These are phyloP conservation scores for Phytophthora kernoviae DNA, from an alignment of 352 stramenopile species.

Conservation along the genomic window DNA sequence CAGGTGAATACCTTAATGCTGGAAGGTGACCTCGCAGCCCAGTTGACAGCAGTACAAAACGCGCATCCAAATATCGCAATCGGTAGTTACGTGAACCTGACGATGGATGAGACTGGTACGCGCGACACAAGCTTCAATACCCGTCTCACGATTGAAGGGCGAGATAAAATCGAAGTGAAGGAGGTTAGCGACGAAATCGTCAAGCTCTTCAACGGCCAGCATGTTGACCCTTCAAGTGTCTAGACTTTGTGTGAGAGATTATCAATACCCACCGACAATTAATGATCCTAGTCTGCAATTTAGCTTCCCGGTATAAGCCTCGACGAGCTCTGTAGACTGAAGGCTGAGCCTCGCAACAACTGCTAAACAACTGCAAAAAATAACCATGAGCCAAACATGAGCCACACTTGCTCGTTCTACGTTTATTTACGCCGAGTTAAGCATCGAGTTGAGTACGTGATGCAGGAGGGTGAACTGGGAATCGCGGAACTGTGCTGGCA, in stretches of 20 bases:
- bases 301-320: too few relatives aligned
- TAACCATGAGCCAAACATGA: too few relatives aligned
- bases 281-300: too few relatives aligned
- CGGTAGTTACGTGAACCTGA: slow-evolving; percentile 86
- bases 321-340: too few relatives aligned
- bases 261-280: not conserved
- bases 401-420: slow-evolving; percentile 6
- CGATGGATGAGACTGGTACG: slow-evolving; percentile 56
- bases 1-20: slow-evolving; percentile 73
- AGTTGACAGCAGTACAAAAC: slow-evolving; percentile 71
- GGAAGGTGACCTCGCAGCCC: slow-evolving; percentile 71
- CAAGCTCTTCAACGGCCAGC: slow-evolving; percentile 30
- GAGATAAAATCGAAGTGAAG: slow-evolving; percentile 55
- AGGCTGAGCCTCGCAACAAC: too few relatives aligned
- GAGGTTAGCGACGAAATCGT: slow-evolving; percentile 53
- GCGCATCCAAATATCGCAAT: slow-evolving; percentile 71
- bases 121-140: slow-evolving; percentile 72
- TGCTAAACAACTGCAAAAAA: too few relatives aligned
- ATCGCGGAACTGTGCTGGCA: slow-evolving; percentile 63
- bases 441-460: slow-evolving; percentile 87
- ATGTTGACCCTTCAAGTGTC: slow-evolving; percentile 3
- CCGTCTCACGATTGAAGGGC: slow-evolving; percentile 68
- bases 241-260: not conserved
- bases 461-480: slow-evolving; percentile 86
- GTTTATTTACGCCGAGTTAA: slow-evolving; percentile 65